Conservation (phyloP, 2,329 filamentous ascomycete genomes). For the Penicillium sp. region DNA sequence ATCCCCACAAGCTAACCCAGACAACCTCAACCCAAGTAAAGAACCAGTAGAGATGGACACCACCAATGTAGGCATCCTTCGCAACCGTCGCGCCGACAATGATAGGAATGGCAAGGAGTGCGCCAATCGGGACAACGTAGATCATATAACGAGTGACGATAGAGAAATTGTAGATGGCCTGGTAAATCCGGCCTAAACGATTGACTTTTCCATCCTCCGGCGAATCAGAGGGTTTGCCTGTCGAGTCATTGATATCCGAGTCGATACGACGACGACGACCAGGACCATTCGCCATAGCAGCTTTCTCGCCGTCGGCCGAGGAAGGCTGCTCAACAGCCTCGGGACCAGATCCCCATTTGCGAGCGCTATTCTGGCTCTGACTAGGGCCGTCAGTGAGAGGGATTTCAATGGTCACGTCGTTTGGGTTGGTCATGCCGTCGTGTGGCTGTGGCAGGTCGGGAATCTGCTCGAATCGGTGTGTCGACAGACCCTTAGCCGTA, state of each 20-base stretch:
- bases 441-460: constrained; percentile 35
- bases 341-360: constrained; percentile 41
- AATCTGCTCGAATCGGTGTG: constrained; percentile 50
- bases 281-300: constrained; percentile 27
- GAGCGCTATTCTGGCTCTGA: constrained; percentile 50
- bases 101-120: constrained; percentile 65
- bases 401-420: constrained; percentile 65
- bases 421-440: constrained; percentile 50
- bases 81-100: constrained; percentile 62
- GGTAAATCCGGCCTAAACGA: constrained; percentile 63
- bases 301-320: constrained; percentile 38
- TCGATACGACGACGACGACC: constrained; percentile 39
- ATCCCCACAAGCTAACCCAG: constrained; percentile 66
- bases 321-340: constrained; percentile 25
- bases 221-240: constrained; percentile 41
- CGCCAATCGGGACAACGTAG: constrained; percentile 63
- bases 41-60: constrained; percentile 63
- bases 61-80: constrained; percentile 55
- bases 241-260: constrained; percentile 29
- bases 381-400: constrained; percentile 62
- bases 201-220: constrained; percentile 61
- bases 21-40: constrained; percentile 69
- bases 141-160: constrained; percentile 67
- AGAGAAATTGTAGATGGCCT: constrained; percentile 65
- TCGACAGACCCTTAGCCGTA: constrained; percentile 47